phyloP scores from a whole-genome alignment of 441 rosid genomes.

The Mallotus repandus region DNA sequence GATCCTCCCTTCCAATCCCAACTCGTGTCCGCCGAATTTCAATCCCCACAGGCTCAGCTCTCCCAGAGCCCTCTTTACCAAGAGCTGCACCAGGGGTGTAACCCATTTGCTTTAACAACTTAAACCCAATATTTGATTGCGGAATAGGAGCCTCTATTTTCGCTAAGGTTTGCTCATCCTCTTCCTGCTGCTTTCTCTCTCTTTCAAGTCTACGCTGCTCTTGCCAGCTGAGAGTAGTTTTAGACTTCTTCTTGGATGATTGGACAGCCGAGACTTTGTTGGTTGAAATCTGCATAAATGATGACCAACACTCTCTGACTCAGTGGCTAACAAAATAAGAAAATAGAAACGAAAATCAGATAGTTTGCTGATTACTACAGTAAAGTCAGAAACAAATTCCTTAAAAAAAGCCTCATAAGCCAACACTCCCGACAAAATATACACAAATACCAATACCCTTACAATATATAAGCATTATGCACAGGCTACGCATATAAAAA shows the following conservation, averaged over 20 bases:
- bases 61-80: conserved; percentile 83
- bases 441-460: neutral
- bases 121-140: conserved; percentile 82
- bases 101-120: conserved; percentile 93
- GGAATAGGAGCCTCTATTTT: conserved; percentile 81
- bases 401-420: neutral
- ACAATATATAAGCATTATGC: neutral
- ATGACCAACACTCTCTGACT: conserved; percentile 11
- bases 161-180: conserved; percentile 72
- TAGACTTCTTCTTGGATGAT: conserved; percentile 64
- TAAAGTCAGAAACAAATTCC: neutral
- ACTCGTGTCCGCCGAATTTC: conserved; percentile 86
- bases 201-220: conserved; percentile 68
- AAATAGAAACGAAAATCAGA: neutral
- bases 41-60: conserved; percentile 77
- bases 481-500: neutral
- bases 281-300: conserved; percentile 41
- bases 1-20: conserved; percentile 91
- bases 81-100: conserved; percentile 84
- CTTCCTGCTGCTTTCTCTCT: conserved; percentile 74
- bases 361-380: neutral
- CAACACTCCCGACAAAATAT: neutral
- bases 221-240: conserved; percentile 58
- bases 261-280: conserved; percentile 30
- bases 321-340: conserved; percentile 3